These are phyloP conservation scores for Suillus spraguei DNA, from an alignment of 768 basidiomycete genomes.

Conservation along the genomic window DNA sequence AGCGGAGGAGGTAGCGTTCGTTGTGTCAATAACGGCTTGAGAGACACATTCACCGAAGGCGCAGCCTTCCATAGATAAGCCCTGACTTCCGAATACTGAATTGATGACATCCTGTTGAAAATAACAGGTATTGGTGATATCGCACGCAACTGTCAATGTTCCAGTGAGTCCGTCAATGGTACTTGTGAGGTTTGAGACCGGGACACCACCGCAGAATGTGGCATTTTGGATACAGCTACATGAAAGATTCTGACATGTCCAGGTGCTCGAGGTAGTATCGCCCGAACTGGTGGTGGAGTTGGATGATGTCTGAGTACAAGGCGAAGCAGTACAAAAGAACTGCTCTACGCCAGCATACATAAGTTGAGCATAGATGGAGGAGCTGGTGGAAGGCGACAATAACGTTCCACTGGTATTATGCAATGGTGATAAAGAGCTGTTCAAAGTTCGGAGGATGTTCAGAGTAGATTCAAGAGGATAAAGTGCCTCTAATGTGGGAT, in stretches of 20 bases:
- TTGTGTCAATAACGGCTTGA: slow-evolving; percentile 74
- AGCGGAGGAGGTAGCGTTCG: slow-evolving; percentile 37
- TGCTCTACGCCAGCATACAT: slow-evolving; percentile 85
- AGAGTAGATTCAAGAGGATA: slow-evolving; percentile 73
- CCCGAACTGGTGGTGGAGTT: slow-evolving; percentile 34
- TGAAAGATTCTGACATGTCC: slow-evolving; percentile 71
- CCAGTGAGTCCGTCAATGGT: slow-evolving; percentile 71
- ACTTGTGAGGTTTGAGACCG: slow-evolving; percentile 49
- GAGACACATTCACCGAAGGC: slow-evolving; percentile 87
- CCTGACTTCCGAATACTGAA: slow-evolving; percentile 68
- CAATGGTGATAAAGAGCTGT: slow-evolving; percentile 68
- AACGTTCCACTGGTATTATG: slow-evolving; percentile 29
- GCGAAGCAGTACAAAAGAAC: slow-evolving; percentile 78
- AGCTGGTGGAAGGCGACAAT: slow-evolving; percentile 52
- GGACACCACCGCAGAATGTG: slow-evolving; percentile 70
- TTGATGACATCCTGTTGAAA: slow-evolving; percentile 79
- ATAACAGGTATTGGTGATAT: slow-evolving; percentile 59
- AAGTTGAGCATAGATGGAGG: slow-evolving; percentile 66
- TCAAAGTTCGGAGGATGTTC: slow-evolving; percentile 77
- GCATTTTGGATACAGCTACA: slow-evolving; percentile 75
- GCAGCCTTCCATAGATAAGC: slow-evolving; percentile 76
- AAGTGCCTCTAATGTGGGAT: slow-evolving; percentile 79
- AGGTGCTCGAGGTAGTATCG: slow-evolving; percentile 49
- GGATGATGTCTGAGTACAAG: slow-evolving; percentile 63
- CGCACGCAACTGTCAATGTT: slow-evolving; percentile 69